phyloP scores from a whole-genome alignment of 768 basidiomycete species.

The Pholiota microspora region DNA sequence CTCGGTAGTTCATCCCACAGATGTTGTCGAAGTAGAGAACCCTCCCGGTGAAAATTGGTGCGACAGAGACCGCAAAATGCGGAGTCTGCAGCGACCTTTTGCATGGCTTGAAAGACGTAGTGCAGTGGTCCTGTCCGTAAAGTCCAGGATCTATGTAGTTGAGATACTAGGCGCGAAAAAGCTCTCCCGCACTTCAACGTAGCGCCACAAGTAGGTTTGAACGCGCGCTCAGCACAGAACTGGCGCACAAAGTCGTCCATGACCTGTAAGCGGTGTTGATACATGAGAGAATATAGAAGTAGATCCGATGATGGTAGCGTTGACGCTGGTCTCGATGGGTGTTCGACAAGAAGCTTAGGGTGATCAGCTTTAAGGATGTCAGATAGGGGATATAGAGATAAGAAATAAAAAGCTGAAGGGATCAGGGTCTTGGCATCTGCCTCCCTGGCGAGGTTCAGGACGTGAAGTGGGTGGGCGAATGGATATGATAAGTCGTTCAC shows the following conservation, averaged over 20 bases:
- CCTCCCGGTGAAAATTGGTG: conserved; percentile 39
- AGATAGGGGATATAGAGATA: conserved; percentile 53
- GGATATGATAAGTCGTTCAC: conserved; percentile 51
- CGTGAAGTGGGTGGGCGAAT: conserved; percentile 56
- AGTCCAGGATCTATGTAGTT: conserved; percentile 46
- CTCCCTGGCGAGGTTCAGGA: conserved; percentile 54
- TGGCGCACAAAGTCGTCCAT: conserved; percentile 48
- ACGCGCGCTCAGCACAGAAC: conserved; percentile 32
- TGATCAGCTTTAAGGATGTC: conserved; percentile 50
- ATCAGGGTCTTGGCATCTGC: conserved; percentile 43
- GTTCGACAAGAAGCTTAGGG: conserved; percentile 46
- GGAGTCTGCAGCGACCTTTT: conserved; percentile 34
- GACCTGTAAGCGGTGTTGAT: conserved; percentile 48
- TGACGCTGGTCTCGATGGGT: conserved; percentile 50
- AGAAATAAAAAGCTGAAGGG: conserved; percentile 54
- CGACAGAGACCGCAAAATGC: conserved; percentile 45
- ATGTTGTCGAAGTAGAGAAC: conserved; percentile 32
- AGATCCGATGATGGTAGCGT: conserved; percentile 39
- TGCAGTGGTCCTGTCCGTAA: conserved; percentile 51
- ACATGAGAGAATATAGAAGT: conserved; percentile 54
- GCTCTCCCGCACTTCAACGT: conserved; percentile 33
- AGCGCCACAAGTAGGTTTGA: conserved; percentile 29
- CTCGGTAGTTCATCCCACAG: conserved; percentile 49
- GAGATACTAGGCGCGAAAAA: conserved; percentile 40
- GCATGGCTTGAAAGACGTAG: conserved; percentile 48